phyloP scores from a whole-genome alignment of 2,329 filamentous ascomycete species.

The Zarea fungicola region DNA sequence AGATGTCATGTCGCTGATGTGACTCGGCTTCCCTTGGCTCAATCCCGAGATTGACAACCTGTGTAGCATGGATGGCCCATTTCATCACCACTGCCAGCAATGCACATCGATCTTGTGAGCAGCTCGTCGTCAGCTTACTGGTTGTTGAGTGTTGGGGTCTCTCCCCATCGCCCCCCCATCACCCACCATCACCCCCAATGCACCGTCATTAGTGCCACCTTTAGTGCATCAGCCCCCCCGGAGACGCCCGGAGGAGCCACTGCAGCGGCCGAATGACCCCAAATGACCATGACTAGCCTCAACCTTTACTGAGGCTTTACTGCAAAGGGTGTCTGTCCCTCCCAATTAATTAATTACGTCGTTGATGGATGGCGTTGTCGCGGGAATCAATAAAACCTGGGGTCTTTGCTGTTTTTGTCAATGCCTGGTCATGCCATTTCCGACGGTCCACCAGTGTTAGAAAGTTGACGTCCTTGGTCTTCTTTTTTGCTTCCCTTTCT shows the following conservation, averaged over 20 bases:
- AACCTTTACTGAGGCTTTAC: conserved; percentile 5
- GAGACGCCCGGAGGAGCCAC: conserved; percentile 2
- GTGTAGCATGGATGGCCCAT: no score
- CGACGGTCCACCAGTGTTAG: not conserved
- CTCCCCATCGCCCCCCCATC: not conserved
- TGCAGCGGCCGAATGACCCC: conserved; percentile 2
- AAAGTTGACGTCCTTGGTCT: not conserved
- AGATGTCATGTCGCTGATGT: no score
- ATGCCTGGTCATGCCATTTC: not conserved
- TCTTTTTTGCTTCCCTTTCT: not conserved
- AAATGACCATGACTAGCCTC: conserved; percentile 6
- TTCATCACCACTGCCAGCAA: not conserved
- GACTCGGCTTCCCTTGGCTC: no score
- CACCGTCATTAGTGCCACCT: no score
- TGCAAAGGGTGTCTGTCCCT: no score
- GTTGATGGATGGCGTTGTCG: conserved; percentile 4
- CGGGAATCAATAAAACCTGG: not conserved
- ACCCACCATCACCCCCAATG: no score
- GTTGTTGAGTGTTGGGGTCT: conserved; percentile 15
- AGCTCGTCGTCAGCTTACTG: conserved; percentile 9
- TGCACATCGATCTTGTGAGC: conserved; percentile 8
- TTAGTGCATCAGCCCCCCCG: no score
- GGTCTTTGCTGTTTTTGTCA: not conserved
- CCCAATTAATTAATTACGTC: conserved; percentile 11
- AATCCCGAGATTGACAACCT: no score